phyloP scores from a whole-genome alignment of 768 basidiomycete genomes.

The Exidia glandulosa region DNA sequence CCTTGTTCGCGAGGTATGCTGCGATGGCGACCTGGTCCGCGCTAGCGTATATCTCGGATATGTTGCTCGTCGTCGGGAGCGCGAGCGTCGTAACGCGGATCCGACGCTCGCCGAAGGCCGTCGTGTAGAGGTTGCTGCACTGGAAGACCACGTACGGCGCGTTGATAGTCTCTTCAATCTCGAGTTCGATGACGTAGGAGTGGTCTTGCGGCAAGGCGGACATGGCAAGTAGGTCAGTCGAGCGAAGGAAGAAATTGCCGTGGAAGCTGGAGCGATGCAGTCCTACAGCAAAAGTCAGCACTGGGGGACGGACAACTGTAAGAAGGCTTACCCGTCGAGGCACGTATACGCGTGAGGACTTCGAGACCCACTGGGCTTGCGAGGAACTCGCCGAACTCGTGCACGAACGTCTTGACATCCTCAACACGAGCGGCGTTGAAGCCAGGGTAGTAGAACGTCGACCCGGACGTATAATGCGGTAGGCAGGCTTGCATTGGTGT shows the following conservation, averaged over 20 bases:
- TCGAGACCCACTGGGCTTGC: slow-evolving; percentile 94
- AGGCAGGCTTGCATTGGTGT: slow-evolving; percentile 52
- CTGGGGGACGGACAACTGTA: no score
- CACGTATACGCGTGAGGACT: slow-evolving; percentile 96
- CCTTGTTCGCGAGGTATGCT: slow-evolving; percentile 82
- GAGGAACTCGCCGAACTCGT: slow-evolving; percentile 88
- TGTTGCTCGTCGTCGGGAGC: slow-evolving; percentile 74
- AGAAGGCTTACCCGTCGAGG: slow-evolving; percentile 96
- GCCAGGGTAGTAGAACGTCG: slow-evolving; percentile 96
- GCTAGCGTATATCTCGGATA: slow-evolving; percentile 83
- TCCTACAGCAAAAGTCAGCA: no score
- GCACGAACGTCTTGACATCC: slow-evolving; percentile 96
- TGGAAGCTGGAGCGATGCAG: slow-evolving; percentile 84
- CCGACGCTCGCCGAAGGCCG: slow-evolving; percentile 51
- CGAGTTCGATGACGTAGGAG: slow-evolving; percentile 89
- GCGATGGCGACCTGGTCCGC: slow-evolving; percentile 82
- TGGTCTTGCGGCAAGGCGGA: slow-evolving; percentile 95
- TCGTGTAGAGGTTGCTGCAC: slow-evolving; percentile 89
- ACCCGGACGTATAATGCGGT: slow-evolving; percentile 97
- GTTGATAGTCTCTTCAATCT: slow-evolving; percentile 90
- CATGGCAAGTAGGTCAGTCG: slow-evolving; percentile 91
- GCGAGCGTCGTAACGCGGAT: slow-evolving; percentile 86
- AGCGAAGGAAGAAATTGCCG: slow-evolving; percentile 97
- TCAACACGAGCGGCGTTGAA: slow-evolving; percentile 92
- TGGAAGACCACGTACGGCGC: slow-evolving; percentile 89